A percentile compares a stretch with the other conserved stretches of the same genome.
Conservation (phyloP, 768 basidiomycete genomes). For the Hericium alpestre region DNA sequence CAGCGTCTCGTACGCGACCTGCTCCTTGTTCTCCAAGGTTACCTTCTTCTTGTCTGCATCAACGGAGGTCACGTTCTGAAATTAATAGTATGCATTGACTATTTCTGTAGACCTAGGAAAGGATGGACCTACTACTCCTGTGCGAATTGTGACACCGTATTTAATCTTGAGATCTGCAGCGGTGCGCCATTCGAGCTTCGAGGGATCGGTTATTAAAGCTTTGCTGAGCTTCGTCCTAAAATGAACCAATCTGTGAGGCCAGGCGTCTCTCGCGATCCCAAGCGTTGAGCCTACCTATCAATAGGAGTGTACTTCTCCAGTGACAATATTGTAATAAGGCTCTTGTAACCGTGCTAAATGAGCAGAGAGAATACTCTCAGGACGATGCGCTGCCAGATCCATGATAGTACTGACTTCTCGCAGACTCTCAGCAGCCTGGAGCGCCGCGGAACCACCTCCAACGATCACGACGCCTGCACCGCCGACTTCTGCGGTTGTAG, state of each 20-base stretch:
- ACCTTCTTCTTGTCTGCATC: slow-evolving; percentile 56
- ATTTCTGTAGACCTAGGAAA: background rate
- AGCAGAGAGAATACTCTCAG: background rate
- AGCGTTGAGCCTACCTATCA: slow-evolving; percentile 48
- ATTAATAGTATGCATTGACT: background rate
- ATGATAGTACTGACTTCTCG: slow-evolving; percentile 47
- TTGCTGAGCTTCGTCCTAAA: slow-evolving; percentile 82
- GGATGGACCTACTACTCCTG: slow-evolving; percentile 28
- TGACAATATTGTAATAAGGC: slow-evolving; percentile 70
- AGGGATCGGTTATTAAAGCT: slow-evolving; percentile 63
- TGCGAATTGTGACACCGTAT: slow-evolving; percentile 55
- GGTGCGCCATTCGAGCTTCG: slow-evolving; percentile 67
- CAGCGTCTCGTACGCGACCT: slow-evolving; percentile 60
- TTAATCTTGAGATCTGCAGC: slow-evolving; percentile 69
- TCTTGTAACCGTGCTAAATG: slow-evolving; percentile 60
- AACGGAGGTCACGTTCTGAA: slow-evolving; percentile 60
- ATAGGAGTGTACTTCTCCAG: slow-evolving; percentile 75
- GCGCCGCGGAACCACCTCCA: slow-evolving; percentile 76
- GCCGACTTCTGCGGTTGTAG: slow-evolving; percentile 32
- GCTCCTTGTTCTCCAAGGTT: slow-evolving; percentile 46
- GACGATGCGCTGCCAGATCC: background rate
- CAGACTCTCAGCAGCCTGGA: slow-evolving; percentile 70
- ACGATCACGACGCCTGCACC: slow-evolving; percentile 70
- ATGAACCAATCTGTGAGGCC: no score
- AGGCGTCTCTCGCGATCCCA: background rate